These are phyloP conservation scores for Plasmodium knowlesi DNA, from an alignment of 169 alveolate genomes.

Conservation along the genomic window DNA sequence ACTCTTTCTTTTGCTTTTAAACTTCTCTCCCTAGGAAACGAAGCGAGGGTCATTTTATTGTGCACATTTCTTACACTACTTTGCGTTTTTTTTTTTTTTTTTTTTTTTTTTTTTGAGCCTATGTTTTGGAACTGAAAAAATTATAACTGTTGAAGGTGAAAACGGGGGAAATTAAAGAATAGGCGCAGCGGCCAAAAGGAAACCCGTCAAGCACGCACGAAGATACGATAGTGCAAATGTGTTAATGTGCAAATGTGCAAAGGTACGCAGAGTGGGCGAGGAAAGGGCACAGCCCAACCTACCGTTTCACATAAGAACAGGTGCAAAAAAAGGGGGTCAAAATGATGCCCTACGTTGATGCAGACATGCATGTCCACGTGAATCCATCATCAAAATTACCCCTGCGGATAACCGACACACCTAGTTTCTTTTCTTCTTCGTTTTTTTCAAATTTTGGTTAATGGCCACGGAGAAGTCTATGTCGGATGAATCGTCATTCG, in stretches of 20 bases:
- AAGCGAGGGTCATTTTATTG: neutral
- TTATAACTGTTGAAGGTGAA: neutral
- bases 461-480: slow-evolving; percentile 66
- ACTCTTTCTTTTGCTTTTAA: neutral
- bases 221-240: no score
- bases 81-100: neutral
- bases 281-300: neutral
- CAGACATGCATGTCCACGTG: neutral
- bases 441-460: slow-evolving; percentile 32
- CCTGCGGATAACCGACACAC: neutral
- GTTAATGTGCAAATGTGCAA: no score
- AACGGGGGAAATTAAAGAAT: neutral
- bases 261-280: neutral
- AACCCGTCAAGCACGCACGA: neutral
- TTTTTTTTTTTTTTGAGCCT: neutral
- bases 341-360: neutral
- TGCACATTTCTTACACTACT: neutral
- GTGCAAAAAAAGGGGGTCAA: neutral
- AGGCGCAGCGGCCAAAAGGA: neutral
- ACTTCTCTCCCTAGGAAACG: neutral
- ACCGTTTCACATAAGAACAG: neutral
- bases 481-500: slow-evolving; percentile 58
- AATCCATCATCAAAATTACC: neutral
- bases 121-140: neutral
- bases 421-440: slow-evolving; percentile 14